phyloP scores from a whole-genome alignment of 1,139 yeast genomes.

The Blastobotrys capitulatus region DNA sequence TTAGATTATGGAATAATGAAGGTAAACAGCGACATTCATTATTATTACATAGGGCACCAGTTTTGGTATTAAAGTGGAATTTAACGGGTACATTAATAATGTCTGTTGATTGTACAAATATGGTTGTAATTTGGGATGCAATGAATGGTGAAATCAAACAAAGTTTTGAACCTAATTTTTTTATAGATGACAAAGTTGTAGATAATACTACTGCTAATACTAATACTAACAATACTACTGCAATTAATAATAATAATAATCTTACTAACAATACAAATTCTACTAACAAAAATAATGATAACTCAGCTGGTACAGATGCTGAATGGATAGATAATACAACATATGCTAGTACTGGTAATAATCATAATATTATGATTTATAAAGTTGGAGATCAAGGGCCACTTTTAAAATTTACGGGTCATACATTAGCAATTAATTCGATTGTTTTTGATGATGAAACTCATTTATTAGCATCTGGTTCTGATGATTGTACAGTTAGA shows the following conservation, averaged over 20 bases:
- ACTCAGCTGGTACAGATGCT: conserved; percentile 43
- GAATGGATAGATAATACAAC: conserved; percentile 71
- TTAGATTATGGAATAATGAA: conserved; percentile 30
- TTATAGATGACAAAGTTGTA: not conserved
- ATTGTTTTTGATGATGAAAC: conserved; percentile 48
- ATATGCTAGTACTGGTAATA: conserved; percentile 63
- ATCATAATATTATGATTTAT: conserved; percentile 54
- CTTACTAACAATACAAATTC: not conserved
- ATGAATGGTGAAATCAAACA: conserved; percentile 42
- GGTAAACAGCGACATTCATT: conserved; percentile 51
- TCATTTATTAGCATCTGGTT: conserved; percentile 61
- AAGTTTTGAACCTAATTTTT: conserved; percentile 15
- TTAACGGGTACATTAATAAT: conserved; percentile 38
- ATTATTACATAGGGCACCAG: conserved; percentile 49
- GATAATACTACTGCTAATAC: not conserved
- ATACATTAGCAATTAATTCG: conserved; percentile 53
- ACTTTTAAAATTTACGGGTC: conserved; percentile 64
- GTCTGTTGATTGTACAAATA: conserved; percentile 40
- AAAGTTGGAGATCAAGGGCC: conserved; percentile 48
- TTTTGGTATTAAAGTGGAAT: conserved; percentile 49
- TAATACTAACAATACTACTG: too few species aligned
- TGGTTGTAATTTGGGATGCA: conserved; percentile 51
- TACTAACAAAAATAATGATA: not conserved
- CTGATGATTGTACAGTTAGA: conserved; percentile 68
- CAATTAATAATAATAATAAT: too few species aligned